Percentiles rank a stretch among this genome's conserved stretches.
Conservation (phyloP, 768 basidiomycete genomes). For the Naganishia friedmannii region DNA sequence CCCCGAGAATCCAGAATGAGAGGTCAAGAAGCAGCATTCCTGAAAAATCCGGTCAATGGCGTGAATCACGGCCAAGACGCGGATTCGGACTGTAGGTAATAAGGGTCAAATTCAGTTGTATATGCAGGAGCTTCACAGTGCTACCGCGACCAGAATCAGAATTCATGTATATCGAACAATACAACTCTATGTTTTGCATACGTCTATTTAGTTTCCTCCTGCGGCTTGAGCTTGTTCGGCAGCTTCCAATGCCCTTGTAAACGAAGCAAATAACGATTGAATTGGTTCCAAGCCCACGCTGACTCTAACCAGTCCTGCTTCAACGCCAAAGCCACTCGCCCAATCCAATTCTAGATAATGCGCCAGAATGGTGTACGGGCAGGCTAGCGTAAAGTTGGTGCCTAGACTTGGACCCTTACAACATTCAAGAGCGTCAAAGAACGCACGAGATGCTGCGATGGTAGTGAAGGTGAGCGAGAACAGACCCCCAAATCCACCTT, state of each 20-base stretch:
- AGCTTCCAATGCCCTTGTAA: constrained; percentile 66
- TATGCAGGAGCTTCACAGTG: neutral
- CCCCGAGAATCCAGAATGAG: no score
- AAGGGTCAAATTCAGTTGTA: neutral
- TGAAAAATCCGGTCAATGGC: neutral
- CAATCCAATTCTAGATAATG: constrained; percentile 87
- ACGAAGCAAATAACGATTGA: constrained; percentile 60
- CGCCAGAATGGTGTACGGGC: constrained; percentile 86
- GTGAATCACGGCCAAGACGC: neutral
- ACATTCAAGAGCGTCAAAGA: constrained; percentile 78
- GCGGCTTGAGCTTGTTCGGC: constrained; percentile 60
- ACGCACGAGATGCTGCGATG: constrained; percentile 64
- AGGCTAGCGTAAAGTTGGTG: constrained; percentile 93
- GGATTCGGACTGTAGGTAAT: neutral
- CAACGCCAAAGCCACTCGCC: constrained; percentile 84
- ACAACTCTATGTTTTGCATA: neutral
- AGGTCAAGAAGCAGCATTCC: neutral
- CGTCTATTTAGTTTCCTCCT: neutral
- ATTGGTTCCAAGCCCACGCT: constrained; percentile 86
- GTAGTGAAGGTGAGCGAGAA: constrained; percentile 83
- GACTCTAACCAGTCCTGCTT: constrained; percentile 75
- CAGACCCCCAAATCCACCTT: constrained; percentile 76
- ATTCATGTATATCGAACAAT: neutral
- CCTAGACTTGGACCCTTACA: constrained; percentile 80
- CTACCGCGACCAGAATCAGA: neutral